Percentiles rank a stretch among this genome's conserved stretches.
Evolutionary conservation across 2,329 filamentous ascomycete species (phyloP).

Genomic region (Didymella pinodella): DNA sequence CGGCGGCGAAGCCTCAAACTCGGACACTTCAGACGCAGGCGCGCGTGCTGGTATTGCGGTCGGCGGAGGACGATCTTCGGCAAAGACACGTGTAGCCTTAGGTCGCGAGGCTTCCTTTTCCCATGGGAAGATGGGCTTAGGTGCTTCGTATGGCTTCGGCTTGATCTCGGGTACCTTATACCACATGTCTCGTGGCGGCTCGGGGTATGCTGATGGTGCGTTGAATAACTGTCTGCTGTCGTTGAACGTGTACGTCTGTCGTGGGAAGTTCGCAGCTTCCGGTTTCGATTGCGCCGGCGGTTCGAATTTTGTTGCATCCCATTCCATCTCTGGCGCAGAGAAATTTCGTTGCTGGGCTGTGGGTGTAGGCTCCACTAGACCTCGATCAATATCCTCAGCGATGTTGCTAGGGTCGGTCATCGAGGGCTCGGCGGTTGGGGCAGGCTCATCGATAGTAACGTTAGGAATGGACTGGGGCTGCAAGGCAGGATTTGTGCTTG

Average conservation of each 20-base stretch:
- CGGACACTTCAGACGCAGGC: constrained; percentile 30
- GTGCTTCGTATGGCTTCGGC: constrained; percentile 66
- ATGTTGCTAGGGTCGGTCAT: constrained; percentile 54
- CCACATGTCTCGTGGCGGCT: constrained; percentile 87
- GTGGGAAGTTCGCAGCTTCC: constrained; percentile 85
- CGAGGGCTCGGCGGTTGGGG: constrained; percentile 52
- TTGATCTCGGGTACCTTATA: constrained; percentile 75
- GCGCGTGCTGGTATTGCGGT: constrained; percentile 39
- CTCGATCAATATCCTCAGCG: constrained; percentile 55
- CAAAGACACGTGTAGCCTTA: constrained; percentile 71
- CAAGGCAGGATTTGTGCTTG: constrained; percentile 23
- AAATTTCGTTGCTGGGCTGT: constrained; percentile 60
- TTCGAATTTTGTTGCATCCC: constrained; percentile 65
- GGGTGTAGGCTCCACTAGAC: constrained; percentile 53
- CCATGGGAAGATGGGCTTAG: constrained; percentile 88
- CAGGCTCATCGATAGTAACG: constrained; percentile 39
- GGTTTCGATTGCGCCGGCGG: constrained; percentile 74
- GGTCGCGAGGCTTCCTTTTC: constrained; percentile 72
- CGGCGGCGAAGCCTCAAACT: constrained; percentile 34
- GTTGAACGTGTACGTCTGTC: constrained; percentile 83
- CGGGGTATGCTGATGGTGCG: constrained; percentile 78
- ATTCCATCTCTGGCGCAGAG: constrained; percentile 66
- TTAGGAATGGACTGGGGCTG: constrained; percentile 33
- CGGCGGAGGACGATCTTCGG: constrained; percentile 60
- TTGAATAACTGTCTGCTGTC: constrained; percentile 77